A percentile compares a stretch with the other conserved stretches of the same genome.
Evolutionary conservation across 306 rosid species (phyloP).

Genomic region (Castanea sativa): DNA sequence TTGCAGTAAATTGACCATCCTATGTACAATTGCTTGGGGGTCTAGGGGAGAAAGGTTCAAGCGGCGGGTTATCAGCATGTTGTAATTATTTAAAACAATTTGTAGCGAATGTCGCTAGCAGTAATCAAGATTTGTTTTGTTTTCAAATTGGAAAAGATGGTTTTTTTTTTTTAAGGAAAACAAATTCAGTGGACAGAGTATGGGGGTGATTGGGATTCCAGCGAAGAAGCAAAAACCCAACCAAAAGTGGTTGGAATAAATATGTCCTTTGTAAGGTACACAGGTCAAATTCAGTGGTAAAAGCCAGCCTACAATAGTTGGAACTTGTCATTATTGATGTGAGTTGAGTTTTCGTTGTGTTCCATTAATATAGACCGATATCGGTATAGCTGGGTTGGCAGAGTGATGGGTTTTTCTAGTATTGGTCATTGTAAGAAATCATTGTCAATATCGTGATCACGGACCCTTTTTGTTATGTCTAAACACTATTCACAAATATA

Average conservation of each 20-base stretch:
- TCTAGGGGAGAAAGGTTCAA: no score
- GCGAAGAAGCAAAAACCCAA: conserved; percentile 4
- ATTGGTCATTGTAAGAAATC: conserved; percentile 24
- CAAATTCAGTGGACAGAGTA: background rate
- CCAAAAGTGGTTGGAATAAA: conserved; percentile 31
- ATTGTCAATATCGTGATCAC: conserved; percentile 16
- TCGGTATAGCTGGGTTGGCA: background rate
- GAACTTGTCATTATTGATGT: conserved; percentile 21
- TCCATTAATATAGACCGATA: background rate
- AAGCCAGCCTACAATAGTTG: conserved; percentile 26
- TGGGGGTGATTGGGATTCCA: background rate
- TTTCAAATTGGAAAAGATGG: no score
- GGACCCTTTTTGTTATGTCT: background rate
- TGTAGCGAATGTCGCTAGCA: no score
- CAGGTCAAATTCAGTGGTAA: conserved; percentile 21
- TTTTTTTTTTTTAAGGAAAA: no score
- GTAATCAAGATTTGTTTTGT: no score
- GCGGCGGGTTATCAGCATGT: no score
- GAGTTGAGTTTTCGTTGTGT: conserved; percentile 22
- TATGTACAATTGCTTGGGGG: no score
- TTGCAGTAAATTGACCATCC: no score
- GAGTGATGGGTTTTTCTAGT: background rate
- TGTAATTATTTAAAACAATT: no score
- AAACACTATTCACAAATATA: background rate
- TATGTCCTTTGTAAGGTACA: conserved; percentile 27